phyloP scores from a whole-genome alignment of 108 stramenopile genomes.

The Stephanodiscus minutulus region DNA sequence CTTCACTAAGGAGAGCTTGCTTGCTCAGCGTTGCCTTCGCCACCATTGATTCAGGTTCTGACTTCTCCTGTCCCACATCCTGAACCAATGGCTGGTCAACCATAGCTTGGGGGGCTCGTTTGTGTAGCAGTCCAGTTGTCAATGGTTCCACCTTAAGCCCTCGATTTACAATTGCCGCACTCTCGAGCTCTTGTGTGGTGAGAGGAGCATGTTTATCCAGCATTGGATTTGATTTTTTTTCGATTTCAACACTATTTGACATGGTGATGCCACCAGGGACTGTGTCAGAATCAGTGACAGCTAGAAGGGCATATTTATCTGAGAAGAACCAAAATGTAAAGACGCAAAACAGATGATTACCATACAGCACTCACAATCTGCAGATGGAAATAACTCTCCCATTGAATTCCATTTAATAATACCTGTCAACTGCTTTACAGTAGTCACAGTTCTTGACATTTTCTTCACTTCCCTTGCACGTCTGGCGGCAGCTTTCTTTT shows the following conservation, averaged over 20 bases:
- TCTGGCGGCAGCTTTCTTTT: slow-evolving; percentile 49
- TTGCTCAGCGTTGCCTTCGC: slow-evolving; percentile 37
- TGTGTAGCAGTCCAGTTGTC: slow-evolving; percentile 6
- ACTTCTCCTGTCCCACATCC: slow-evolving; percentile 9
- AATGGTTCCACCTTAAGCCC: not conserved
- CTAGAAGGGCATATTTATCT: not conserved
- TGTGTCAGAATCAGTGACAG: not conserved
- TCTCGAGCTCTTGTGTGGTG: not conserved
- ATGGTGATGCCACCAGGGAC: not conserved
- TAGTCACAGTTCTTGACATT: not conserved
- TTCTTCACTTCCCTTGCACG: slow-evolving; percentile 40
- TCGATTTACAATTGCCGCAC: no score
- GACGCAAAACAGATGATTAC: not conserved
- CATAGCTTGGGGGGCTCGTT: slow-evolving; percentile 1
- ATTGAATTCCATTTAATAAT: not conserved
- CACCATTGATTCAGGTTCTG: not conserved
- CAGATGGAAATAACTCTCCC: slow-evolving; percentile 36
- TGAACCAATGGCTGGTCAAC: slow-evolving; percentile 6
- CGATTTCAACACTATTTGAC: not conserved
- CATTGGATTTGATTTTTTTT: not conserved
- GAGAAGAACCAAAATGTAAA: not conserved
- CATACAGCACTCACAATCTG: slow-evolving; percentile 27
- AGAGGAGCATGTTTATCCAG: not conserved
- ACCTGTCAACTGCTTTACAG: not conserved
- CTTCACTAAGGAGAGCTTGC: not conserved